Evolutionary conservation across 2,329 filamentous ascomycete genomes (phyloP), one percentile per base, ranked within the genome.

Genomic region (Aspergillus sp.): DNA sequence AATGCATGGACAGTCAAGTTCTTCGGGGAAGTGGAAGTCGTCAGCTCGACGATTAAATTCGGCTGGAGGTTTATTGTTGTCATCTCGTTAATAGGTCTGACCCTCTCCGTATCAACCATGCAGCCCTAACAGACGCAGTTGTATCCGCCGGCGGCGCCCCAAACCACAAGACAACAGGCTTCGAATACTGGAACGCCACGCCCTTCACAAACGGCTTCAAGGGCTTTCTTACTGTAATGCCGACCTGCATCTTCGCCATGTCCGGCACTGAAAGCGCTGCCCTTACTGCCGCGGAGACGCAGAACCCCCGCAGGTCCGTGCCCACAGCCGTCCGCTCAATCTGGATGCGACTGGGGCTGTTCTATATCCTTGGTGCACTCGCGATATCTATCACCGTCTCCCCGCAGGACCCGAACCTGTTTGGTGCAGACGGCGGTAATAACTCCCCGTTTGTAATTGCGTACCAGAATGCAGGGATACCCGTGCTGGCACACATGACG

Each of bases 21-120:
- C 26, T 80, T 80, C 54, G 78, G 73, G 7, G 78, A 81, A 55
- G 73, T 77, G n/a, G 78, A 81, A 58, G 77, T 80, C 12, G 57
- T 76, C 4, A 68, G 71, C 22, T 75, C 74, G 4, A 68, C 71
- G 3, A 75, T 80, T 60, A 81, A 80, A 56, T 78, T 80, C 43
- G 68, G 71, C 38, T 80, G 78, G 76, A 78, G 80, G 52, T 74
- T 80, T 53, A 71, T 80, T 18, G 75, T 79, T 57, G 79, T 81
- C 59, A 72, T 79, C 42, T 76, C 76, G 11, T 67, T 77, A 45
- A 71, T 72, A 32, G 66, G 67, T 69, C 15, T 15, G 41, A 5
- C n/a, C 15, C 22, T 12, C 8, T n/a, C 43, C 18, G 4, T 18
- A n/a, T 44, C 5, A 9, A 22, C 12, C 17, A 6, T 22, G 22